Base-by-base conservation (phyloP, 176 grass and related monocot species). In the Poa annua region DNA sequence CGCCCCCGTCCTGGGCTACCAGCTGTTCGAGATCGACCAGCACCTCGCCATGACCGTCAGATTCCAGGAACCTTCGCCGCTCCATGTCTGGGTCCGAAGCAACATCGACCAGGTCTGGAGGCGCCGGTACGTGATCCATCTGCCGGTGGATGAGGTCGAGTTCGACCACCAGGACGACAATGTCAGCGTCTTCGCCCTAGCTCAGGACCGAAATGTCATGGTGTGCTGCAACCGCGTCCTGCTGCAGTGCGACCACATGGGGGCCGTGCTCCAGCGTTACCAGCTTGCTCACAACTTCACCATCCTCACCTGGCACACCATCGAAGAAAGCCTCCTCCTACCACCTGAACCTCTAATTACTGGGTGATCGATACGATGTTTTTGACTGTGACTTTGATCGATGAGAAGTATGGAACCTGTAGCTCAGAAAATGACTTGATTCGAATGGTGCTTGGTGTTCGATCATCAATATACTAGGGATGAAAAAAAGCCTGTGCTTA, bases 261-360 rank as follows among this genome's bases (percentile, higher is more conserved):
- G 59, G 13, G 59, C 25, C 11, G 59, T 15, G 59, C 24, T 63
- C 24, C 0, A 13, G 25, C 29, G 59, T 5, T 63, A 63, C 57
- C 22, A 61, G 57, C 57, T 61, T 61, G n/a, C 22, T 61, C 3
- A 6, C 57, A 22, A 29, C 25, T 29, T 24, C 24, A 63, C 24
- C 59, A 12, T 12, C 59, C 59, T 63, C 59, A 32, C 59, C 24
- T 13, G 59, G 29, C 25, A 63, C 24, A 63, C 59, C 0, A 26
- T 63, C 59, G 22, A 63, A 63, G 59, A 63, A 63, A 63, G 59
- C 59, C 59, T 32, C 24, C 59, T 63, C 32, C 59, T 29, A 15
- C 12, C 29, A 32, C 59, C 24, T 25, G 0, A 0, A 24, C 29
- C 32, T 14, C 59, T 62, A n/a, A n/a, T 29, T 29, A 29, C 24